Evolutionary conservation across 139 green algal genomes (phyloP), one percentile per base, ranked within the genome.

Genomic region (Limnomonas spitsbergensis): DNA sequence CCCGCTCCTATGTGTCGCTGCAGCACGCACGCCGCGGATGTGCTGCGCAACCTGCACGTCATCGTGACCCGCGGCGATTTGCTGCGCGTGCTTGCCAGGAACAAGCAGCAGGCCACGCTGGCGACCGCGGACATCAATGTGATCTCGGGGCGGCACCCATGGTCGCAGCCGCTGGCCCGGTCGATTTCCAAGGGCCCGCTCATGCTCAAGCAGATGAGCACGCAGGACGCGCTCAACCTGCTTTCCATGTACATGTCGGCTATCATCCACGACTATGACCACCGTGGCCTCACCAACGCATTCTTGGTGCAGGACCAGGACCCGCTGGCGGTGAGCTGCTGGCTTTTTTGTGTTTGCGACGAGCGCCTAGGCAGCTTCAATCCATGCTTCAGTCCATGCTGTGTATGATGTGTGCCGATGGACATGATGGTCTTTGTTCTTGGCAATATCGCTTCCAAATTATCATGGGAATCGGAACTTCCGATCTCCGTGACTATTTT

Each of bases 301-400:
- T 93, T 88, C 82, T 80, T 93, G 4, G 31, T 91, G 32, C 79
- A 81, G 40, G 90, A 90, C 83, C 89, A 91, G 32, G 87, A 93
- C 84, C 78, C 71, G 24, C 85, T 77, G 26, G 83, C 88, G 0
- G 73, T 89, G 69, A 87, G 75, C 9, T 90, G n/a, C n/a, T n/a
- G n/a, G n/a, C n/a, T n/a, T n/a, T n/a, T n/a, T n/a, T 39, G n/a
- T n/a, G n/a, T n/a, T n/a, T n/a, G n/a, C n/a, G n/a, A n/a, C n/a
- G n/a, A n/a, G n/a, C n/a, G n/a, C n/a, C n/a, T n/a, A n/a, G n/a
- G n/a, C n/a, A n/a, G n/a, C n/a, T n/a, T n/a, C n/a, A n/a, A n/a
- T n/a, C n/a, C n/a, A n/a, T n/a, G n/a, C n/a, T n/a, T n/a, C n/a
- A n/a, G n/a, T n/a, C n/a, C n/a, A n/a, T n/a, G n/a, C n/a, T n/a